Evolutionary conservation across 768 basidiomycete species (phyloP).

Genomic region (Boletus vinaceobasis): DNA sequence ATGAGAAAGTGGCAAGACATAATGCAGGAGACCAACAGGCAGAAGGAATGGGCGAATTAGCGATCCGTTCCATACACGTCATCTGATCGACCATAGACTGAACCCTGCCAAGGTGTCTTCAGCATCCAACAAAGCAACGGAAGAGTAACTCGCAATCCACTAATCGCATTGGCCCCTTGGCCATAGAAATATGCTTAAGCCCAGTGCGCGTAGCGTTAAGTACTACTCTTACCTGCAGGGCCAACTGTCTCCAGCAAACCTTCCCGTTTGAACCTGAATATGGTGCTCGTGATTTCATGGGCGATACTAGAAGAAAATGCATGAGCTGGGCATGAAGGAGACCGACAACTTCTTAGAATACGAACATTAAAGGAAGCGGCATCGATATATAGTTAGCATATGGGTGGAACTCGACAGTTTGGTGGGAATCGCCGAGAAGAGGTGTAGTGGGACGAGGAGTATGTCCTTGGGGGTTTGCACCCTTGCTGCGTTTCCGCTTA

Average conservation of each 20-base stretch:
- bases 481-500: conserved; percentile 67
- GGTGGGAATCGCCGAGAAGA: conserved; percentile 53
- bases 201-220: neutral
- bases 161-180: conserved; percentile 75
- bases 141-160: conserved; percentile 46
- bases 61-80: conserved; percentile 84
- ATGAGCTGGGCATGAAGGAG: neutral
- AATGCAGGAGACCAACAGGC: conserved; percentile 49
- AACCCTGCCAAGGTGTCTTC: conserved; percentile 44
- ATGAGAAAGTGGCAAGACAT: neutral
- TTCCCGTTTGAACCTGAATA: conserved; percentile 75
- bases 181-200: conserved; percentile 1
- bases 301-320: conserved; percentile 52
- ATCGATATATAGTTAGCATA: conserved; percentile 58
- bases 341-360: conserved; percentile 7
- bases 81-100: conserved; percentile 84
- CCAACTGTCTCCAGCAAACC: conserved; percentile 88
- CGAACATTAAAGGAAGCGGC: conserved; percentile 79
- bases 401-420: conserved; percentile 58
- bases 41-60: conserved; percentile 79
- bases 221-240: conserved; percentile 60
- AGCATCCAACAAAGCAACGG: neutral
- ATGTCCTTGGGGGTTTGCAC: conserved; percentile 19
- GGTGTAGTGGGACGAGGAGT: conserved; percentile 50
- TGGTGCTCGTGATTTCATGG: conserved; percentile 66